Evolutionary conservation across 805 yeast species (phyloP).

Genomic region (Kazachstania bromeliacearum): DNA sequence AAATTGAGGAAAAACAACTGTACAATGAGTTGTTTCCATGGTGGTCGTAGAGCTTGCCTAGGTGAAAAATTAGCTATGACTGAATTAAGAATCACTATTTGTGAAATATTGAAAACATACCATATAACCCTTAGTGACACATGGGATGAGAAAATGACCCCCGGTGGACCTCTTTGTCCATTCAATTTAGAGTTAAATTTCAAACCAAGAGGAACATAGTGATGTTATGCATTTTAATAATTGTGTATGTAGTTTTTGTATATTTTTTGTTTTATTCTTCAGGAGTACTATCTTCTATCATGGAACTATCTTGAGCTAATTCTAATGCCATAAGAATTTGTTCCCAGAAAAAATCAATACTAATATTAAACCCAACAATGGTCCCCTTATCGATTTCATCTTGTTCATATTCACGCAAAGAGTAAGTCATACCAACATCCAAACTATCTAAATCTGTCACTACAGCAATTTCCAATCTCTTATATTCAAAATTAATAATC

Average conservation of each 20-base stretch:
- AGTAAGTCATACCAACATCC: conserved; percentile 49
- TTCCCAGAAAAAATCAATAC: conserved; percentile 40
- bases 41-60: conserved; percentile 49
- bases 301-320: conserved; percentile 28
- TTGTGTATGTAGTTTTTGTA: background rate
- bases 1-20: conserved; percentile 37
- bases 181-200: conserved; percentile 28
- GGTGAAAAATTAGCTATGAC: conserved; percentile 49
- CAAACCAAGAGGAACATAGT: conserved; percentile 4
- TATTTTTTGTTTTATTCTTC: background rate
- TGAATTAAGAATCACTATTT: conserved; percentile 35
- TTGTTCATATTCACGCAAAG: conserved; percentile 3
- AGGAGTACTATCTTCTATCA: conserved; percentile 10
- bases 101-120: conserved; percentile 31
- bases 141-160: conserved; percentile 44
- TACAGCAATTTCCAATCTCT: conserved; percentile 21
- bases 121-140: conserved; percentile 31
- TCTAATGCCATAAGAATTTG: conserved; percentile 33
- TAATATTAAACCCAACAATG: conserved; percentile 33
- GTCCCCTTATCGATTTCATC: conserved; percentile 24
- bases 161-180: conserved; percentile 53
- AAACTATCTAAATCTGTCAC: conserved; percentile 34
- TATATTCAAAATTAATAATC: conserved; percentile 13
- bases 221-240: background rate
- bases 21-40: conserved; percentile 46